A percentile compares a stretch with the other conserved stretches of the same genome.
Conservation (phyloP, 441 rosid species). For the Adansonia gregorii region DNA sequence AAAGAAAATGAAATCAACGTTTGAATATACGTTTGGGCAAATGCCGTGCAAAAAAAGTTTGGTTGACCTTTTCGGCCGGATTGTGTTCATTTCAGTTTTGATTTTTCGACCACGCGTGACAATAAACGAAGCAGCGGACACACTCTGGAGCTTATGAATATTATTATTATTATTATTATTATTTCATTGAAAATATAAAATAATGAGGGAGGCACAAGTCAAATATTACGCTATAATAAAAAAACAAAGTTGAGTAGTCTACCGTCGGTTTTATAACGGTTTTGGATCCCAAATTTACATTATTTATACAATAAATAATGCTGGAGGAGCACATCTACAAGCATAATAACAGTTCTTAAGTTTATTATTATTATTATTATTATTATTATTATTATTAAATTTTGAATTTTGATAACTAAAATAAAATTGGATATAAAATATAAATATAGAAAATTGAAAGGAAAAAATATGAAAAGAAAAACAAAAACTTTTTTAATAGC, state of each 20-base stretch:
- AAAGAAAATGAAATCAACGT: neutral
- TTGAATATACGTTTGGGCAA: neutral
- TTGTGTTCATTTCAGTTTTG: neutral
- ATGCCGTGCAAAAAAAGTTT: neutral
- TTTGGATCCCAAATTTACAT: neutral
- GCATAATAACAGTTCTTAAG: neutral
- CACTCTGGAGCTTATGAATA: neutral
- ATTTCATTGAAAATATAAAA: no score
- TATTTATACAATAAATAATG: neutral
- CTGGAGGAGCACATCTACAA: neutral
- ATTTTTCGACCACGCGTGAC: neutral
- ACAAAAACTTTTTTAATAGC: no score
- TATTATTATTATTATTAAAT: no score
- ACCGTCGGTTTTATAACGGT: neutral
- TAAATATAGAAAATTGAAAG: no score
- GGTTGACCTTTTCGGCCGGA: neutral
- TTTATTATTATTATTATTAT: neutral
- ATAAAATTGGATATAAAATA: no score
- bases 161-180: no score
- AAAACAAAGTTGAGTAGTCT: neutral
- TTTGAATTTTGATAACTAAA: no score
- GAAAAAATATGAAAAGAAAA: no score
- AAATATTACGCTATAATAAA: constrained; percentile 23
- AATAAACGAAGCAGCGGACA: neutral
- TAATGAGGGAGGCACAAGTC: constrained; percentile 23